phyloP scores from a whole-genome alignment of 441 rosid genomes.

The Daphne laureola region DNA sequence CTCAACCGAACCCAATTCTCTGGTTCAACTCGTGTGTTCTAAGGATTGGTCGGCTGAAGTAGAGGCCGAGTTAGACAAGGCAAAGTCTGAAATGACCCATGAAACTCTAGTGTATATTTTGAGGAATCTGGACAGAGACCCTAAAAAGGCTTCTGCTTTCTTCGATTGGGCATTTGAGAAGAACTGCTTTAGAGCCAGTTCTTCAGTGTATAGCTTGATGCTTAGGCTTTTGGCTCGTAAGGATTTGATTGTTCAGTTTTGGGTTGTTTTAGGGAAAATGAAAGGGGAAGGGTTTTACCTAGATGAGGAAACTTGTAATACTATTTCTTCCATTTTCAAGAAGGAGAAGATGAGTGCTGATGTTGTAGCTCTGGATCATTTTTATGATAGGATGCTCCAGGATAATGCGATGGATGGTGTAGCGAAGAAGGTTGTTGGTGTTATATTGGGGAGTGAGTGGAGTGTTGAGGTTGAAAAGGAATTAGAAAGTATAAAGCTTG shows the following conservation, averaged over 20 bases:
- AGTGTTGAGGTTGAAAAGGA: constrained; percentile 43
- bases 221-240: constrained; percentile 48
- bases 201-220: constrained; percentile 54
- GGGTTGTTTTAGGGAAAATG: constrained; percentile 57
- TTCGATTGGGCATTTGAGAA: constrained; percentile 54
- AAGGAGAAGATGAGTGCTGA: constrained; percentile 43
- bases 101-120: constrained; percentile 62
- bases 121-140: constrained; percentile 55
- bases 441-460: constrained; percentile 36
- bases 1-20: constrained; percentile 39
- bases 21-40: constrained; percentile 33
- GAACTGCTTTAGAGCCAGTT: constrained; percentile 52
- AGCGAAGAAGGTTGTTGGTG: constrained; percentile 31
- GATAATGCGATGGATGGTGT: constrained; percentile 46
- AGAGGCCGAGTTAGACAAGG: constrained; percentile 31
- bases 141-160: constrained; percentile 53
- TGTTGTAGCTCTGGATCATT: constrained; percentile 51
- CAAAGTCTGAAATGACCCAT: constrained; percentile 30
- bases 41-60: constrained; percentile 56
- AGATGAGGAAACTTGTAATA: constrained; percentile 56
- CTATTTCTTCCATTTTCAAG: constrained; percentile 34
- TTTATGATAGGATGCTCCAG: constrained; percentile 52
- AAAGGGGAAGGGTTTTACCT: constrained; percentile 60
- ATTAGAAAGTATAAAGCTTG: constrained; percentile 40
- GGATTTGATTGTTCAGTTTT: constrained; percentile 54